Conservation (phyloP, 305 asterid genomes). For the Fraxinus dipetala region DNA sequence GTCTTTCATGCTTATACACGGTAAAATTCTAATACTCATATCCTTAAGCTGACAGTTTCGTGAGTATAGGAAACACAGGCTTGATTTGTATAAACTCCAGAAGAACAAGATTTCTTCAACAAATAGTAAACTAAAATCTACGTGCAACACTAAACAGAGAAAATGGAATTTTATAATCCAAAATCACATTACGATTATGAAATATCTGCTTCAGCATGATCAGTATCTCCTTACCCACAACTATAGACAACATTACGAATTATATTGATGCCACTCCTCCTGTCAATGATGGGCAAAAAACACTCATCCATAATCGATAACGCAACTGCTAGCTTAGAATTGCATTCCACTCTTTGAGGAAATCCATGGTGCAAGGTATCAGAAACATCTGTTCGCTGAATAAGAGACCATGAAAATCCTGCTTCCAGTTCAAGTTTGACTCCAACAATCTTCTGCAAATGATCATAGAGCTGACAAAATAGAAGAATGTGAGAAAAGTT, state of each 20-base stretch:
- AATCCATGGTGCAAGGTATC: constrained; percentile 33
- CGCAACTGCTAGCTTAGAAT: constrained; percentile 74
- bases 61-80: neutral
- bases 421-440: constrained; percentile 64
- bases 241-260: constrained; percentile 72
- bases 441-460: constrained; percentile 79
- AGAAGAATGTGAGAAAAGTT: constrained; percentile 14
- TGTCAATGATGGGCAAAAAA: constrained; percentile 65
- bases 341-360: constrained; percentile 63
- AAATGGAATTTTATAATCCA: neutral
- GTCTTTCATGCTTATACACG: neutral
- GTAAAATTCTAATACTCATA: neutral
- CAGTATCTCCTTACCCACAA: constrained; percentile 68
- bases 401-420: constrained; percentile 66
- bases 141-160: neutral
- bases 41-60: neutral
- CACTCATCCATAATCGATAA: constrained; percentile 73
- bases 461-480: constrained; percentile 64
- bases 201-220: constrained; percentile 11
- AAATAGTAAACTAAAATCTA: neutral
- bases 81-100: constrained; percentile 1
- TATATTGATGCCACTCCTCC: constrained; percentile 71
- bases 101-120: constrained; percentile 8
- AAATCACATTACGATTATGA: constrained; percentile 12
- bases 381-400: constrained; percentile 57